Base-by-base conservation (phyloP, 2,329 filamentous ascomycete species). In the Sordariomycetes sp. region DNA sequence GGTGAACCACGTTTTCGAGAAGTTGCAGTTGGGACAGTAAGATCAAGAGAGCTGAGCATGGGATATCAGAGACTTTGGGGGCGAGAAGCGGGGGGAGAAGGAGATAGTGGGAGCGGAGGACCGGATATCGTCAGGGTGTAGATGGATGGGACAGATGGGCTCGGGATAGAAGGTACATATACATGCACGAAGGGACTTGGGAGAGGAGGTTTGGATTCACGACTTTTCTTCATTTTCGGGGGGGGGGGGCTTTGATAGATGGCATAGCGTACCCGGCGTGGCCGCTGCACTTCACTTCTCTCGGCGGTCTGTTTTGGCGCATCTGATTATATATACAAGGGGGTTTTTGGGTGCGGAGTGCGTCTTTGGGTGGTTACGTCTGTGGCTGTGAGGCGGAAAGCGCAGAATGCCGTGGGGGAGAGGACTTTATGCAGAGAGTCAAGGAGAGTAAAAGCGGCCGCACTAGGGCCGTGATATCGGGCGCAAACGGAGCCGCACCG, bases 1-100 rank as follows among this genome's bases (percentile, higher is more conserved):
- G 64, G 84, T 94, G 69, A 85, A 84, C 61, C 82, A 86, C 36
- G 77, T 95, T 25, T 91, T 90, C 63, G 77, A 79, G 53, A 83
- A 80, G 56, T 65, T 90, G 54, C 68, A 70, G 48, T 61, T 70
- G 42, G 45, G 20, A 10, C 17, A 24, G 45, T 24, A 50, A 20
- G 6, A 17, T 15, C 15, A 2, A n/a, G 39, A 45, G 39, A n/a
- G 39, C 2, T n/a, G 13, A 3, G 15, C 15, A 7, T 15, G 39
- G n/a, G 39, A 45, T 3, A 6, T n/a, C 15, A 17, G 39, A 15
- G n/a, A 45, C 6, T 17, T 7, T 5, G 3, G 15, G 10, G 15
- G 5, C 4, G 36, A 42, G 36, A 42, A 12, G 6, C 17, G 17
- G 12, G 36, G 36, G 36, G 36, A 15, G 5, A n/a, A 17, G 7